Evolutionary conservation across 768 basidiomycete genomes (phyloP).

Genomic region (Boletus subparvulus): DNA sequence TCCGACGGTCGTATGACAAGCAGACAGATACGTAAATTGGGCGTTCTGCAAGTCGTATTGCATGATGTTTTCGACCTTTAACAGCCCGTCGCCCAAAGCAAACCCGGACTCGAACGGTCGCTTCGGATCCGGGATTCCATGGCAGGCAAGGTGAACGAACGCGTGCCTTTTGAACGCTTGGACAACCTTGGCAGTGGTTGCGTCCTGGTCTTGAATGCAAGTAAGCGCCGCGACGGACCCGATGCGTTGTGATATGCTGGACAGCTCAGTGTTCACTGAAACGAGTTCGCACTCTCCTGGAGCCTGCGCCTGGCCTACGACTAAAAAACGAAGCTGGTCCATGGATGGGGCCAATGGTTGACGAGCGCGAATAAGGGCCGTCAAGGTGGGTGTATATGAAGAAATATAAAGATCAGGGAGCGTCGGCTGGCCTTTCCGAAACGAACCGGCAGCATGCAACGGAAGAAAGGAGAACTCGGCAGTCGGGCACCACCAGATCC

Average conservation of each 20-base stretch:
- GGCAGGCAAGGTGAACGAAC: conserved; percentile 20
- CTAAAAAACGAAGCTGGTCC: background rate
- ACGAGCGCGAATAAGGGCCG: background rate
- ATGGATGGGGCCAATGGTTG: no score
- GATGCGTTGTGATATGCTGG: background rate
- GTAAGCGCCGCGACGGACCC: background rate
- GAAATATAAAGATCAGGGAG: background rate
- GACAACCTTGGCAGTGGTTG: background rate
- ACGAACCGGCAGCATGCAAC: background rate
- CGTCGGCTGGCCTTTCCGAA: background rate
- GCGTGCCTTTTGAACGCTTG: background rate
- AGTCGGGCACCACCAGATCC: conserved; percentile 14
- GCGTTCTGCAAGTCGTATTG: background rate
- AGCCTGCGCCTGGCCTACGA: conserved; percentile 4
- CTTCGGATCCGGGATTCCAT: conserved; percentile 9
- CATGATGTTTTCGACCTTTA: background rate
- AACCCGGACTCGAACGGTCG: background rate
- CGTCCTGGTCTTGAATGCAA: background rate
- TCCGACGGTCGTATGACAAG: background rate
- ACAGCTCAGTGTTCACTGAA: background rate
- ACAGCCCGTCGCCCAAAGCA: background rate
- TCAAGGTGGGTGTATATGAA: conserved; percentile 2
- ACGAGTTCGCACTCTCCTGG: background rate
- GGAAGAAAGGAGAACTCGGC: conserved; percentile 4
- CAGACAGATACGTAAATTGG: conserved; percentile 3